Conservation (phyloP, 352 stramenopile genomes). For the Globisporangium parvum region DNA sequence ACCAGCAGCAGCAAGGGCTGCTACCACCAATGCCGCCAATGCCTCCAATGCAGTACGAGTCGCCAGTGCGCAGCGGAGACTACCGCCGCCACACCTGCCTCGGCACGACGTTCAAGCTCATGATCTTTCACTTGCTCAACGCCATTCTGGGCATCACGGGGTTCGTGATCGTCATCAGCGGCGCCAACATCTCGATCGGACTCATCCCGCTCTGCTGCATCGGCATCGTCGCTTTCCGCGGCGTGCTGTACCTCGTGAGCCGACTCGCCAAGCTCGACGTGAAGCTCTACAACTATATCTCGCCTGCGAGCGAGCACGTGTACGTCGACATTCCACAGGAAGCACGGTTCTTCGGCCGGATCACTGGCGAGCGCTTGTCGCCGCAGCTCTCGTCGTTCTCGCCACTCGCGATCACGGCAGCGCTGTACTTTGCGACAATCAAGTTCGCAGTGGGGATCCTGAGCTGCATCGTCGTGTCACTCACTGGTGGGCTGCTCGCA, state of each 20-base stretch:
- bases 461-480: slow-evolving; percentile 27
- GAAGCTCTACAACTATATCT: slow-evolving; percentile 60
- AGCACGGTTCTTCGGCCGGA: slow-evolving; percentile 20
- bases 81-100: slow-evolving; percentile 24
- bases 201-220: slow-evolving; percentile 61
- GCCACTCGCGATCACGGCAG: slow-evolving; percentile 46
- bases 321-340: slow-evolving; percentile 33
- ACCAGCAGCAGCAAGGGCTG: not conserved
- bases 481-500: slow-evolving; percentile 29
- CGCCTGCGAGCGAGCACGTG: slow-evolving; percentile 35
- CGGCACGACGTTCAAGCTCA: slow-evolving; percentile 39
- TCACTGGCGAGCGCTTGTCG: slow-evolving; percentile 37
- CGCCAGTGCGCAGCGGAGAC: slow-evolving; percentile 16
- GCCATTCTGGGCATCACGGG: slow-evolving; percentile 40
- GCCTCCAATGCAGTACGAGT: slow-evolving; percentile 16
- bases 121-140: slow-evolving; percentile 58
- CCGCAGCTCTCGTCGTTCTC: slow-evolving; percentile 46
- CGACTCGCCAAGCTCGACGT: slow-evolving; percentile 51
- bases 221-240: slow-evolving; percentile 51
- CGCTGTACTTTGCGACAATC: slow-evolving; percentile 57
- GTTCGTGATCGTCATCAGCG: slow-evolving; percentile 41
- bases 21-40: slow-evolving; percentile 1
- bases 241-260: slow-evolving; percentile 36
- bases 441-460: slow-evolving; percentile 54
- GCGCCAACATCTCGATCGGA: slow-evolving; percentile 27